A percentile compares a stretch with the other conserved stretches of the same genome.
phyloP scores from a whole-genome alignment of 202 grass and related monocot genomes.

The Eragrostis tef region DNA sequence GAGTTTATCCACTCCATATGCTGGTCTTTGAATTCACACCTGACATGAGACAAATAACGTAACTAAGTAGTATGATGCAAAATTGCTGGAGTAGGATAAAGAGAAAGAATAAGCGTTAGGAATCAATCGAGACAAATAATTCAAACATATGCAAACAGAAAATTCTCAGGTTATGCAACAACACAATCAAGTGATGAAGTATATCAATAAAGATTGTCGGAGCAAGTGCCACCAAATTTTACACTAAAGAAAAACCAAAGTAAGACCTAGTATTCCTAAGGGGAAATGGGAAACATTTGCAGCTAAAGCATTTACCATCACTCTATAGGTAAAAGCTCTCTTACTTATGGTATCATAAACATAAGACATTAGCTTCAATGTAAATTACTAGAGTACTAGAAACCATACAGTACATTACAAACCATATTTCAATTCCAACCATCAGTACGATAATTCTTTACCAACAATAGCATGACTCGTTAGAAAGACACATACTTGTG shows the following conservation, averaged over 20 bases:
- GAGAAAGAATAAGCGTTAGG: neutral
- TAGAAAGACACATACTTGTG: conserved; percentile 65
- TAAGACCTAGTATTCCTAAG: neutral
- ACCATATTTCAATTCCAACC: conserved; percentile 1
- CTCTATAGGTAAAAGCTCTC: neutral
- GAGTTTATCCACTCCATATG: conserved; percentile 92
- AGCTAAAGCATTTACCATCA: neutral
- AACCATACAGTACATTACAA: neutral
- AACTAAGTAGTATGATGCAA: conserved; percentile 31
- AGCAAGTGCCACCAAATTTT: neutral
- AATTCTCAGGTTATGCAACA: conserved; percentile 26
- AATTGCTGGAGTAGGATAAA: neutral
- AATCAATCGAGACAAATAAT: conserved; percentile 2
- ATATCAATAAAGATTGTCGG: neutral
- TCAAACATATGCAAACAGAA: neutral
- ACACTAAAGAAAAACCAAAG: neutral
- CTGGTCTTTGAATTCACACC: conserved; percentile 83
- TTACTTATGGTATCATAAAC: conserved; percentile 26
- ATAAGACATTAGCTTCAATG: neutral
- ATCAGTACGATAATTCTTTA: conserved; percentile 23
- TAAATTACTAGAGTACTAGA: neutral
- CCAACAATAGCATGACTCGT: conserved; percentile 1
- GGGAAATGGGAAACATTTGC: neutral
- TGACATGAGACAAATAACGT: conserved; percentile 43
- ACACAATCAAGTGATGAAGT: conserved; percentile 22